Evolutionary conservation across 1,139 yeast species (phyloP), one percentile per base, ranked within the genome.

Genomic region (Geotrichum restrictum): DNA sequence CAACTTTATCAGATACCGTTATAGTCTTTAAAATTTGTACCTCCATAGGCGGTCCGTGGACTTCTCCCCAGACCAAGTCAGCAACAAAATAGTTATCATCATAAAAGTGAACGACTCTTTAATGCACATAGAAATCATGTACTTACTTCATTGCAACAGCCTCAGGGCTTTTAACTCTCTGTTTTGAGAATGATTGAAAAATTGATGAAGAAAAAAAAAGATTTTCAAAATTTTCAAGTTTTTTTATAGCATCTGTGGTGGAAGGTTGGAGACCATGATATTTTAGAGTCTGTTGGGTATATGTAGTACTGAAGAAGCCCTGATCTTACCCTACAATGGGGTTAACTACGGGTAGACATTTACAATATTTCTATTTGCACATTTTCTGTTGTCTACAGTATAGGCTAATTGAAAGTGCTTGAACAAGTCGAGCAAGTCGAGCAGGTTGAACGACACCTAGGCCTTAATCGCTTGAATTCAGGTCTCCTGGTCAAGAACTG

Each of bases 1-100:
- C 10, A 29, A 19, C 19, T 27, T 18, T 18, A 21, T 89, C 98
- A 89, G 98, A 89, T 89, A 89, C 98, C 98, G 98, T 89, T 89
- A 97, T 89, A 89, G 98, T 91, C 97, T 83, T 80, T 82, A 82
- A 85, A 82, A 59, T 51, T 53, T 50, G 55, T 52, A 52, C 47
- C 54, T 56, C 58, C 65, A 50, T 51, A 46, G 34, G 21, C 32
- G 24, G 45, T 22, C 33, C 53, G 45, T 60, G 64, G 64, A 59
- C 65, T 67, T 66, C 64, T 60, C 65, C 67, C 61, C 61, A 43
- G 41, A 39, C 38, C 48, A 42, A 59, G 59, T 59, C 49, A 50
- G 40, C 41, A 57, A 58, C 56, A 52, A 43, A 49, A 56, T 45
- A 34, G 39, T 46, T 52, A 48, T 59, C 60, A 62, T 65, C 69